Base-by-base conservation (phyloP, 2,329 filamentous ascomycete species). In the Blastomyces emzantsi region DNA sequence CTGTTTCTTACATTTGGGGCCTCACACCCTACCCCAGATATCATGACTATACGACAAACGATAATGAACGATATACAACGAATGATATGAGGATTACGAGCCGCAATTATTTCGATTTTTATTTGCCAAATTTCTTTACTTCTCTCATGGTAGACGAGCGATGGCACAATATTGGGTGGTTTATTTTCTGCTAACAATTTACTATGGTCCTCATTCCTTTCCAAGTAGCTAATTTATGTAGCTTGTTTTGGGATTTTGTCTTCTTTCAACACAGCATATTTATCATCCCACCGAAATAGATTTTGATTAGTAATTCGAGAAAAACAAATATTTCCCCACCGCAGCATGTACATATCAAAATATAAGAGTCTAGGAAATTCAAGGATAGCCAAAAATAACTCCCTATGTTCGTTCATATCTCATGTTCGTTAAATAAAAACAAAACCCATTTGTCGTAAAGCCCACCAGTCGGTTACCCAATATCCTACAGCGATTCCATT, bases 51-150 rank as follows among this genome's bases (percentile, higher is more conserved):
- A 60, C 25, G 41, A 33, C 43, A 0, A 36, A n/a, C 7, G 15
- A 57, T 41, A 17, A 60, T 19, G 58, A 47, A 60, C 25, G 43
- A 60, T 43, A 43, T 13, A 49, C 43, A 43, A 60, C 28, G 43
- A 47, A n/a, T 36, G 43, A 60, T 33, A 51, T 25, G 28, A 60
- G 25, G 33, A 33, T 9, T 30, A 45, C 8, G 36, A 28, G 36
- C 56, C 3, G 22, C 15, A 25, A 41, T 55, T 39, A 36, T 39
- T n/a, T 25, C 19, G 15, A 30, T 19, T 28, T 60, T 51, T 30
- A 30, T 47, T 59, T 19, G 9, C 22, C 3, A n/a, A 9, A 13
- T 30, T 30, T 30, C 28, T 30, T 4, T 15, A 45, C n/a, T 39
- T 9, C 54, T 28, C 28, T 51, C 43, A 60, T 33, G 43, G 51